Evolutionary conservation across 2,329 filamentous ascomycete genomes (phyloP).

Genomic region (Penicillium thymicola): DNA sequence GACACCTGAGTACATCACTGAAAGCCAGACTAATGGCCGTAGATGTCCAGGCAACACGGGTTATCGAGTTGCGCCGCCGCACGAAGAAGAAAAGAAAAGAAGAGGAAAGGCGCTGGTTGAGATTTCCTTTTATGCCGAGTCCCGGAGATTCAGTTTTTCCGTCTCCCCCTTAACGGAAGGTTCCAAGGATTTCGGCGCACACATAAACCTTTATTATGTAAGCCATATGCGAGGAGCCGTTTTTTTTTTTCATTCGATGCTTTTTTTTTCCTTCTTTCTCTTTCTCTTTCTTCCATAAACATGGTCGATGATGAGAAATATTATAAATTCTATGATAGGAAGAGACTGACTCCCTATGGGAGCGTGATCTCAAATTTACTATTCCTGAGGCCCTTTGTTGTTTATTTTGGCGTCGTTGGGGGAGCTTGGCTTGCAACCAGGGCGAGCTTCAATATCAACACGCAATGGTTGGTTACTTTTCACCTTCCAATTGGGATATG

Average conservation of each 20-base stretch:
- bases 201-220: constrained; percentile 13
- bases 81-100: constrained; percentile 64
- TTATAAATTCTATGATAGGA: constrained; percentile 45
- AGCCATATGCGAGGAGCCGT: constrained; percentile 9
- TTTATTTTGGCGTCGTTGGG: constrained; percentile 3
- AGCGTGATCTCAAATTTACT: constrained; percentile 41
- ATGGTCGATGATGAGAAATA: constrained; percentile 45
- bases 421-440: not conserved
- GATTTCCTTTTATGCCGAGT: constrained; percentile 19
- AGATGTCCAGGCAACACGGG: constrained; percentile 77
- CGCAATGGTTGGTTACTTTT: not conserved
- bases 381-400: constrained; percentile 40
- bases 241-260: constrained; percentile 7
- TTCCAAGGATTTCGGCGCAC: constrained; percentile 1
- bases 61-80: constrained; percentile 72
- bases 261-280: constrained; percentile 10
- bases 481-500: not conserved
- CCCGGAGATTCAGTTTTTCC: constrained; percentile 17
- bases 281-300: constrained; percentile 21
- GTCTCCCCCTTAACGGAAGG: not conserved
- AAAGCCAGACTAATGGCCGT: constrained; percentile 32
- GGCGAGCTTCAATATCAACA: not conserved
- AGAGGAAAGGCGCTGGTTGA: constrained; percentile 25
- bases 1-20: constrained; percentile 64
- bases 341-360: constrained; percentile 46